Evolutionary conservation across 257 asterid genomes (phyloP).

Genomic region (Mentha longifolia): DNA sequence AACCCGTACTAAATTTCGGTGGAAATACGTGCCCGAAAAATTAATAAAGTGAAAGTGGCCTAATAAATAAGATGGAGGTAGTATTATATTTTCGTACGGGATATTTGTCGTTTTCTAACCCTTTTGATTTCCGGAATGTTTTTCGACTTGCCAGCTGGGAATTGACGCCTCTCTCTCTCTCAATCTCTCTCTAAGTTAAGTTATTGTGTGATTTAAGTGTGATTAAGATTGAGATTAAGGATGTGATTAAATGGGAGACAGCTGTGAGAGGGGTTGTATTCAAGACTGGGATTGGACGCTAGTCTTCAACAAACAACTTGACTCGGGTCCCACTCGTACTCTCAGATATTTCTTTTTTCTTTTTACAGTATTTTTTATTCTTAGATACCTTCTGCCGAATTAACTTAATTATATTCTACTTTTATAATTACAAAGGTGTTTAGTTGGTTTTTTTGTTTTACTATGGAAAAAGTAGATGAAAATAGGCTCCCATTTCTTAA

Average conservation of each 20-base stretch:
- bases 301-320: constrained; percentile 34
- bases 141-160: constrained; percentile 26
- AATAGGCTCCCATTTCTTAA: not conserved
- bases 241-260: constrained; percentile 18
- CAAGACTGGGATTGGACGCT: constrained; percentile 43
- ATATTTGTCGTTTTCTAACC: constrained; percentile 24
- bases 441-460: not conserved
- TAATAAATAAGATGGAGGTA: too few species aligned
- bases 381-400: too few species aligned
- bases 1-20: too few species aligned
- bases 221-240: too few species aligned
- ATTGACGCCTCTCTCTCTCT: not conserved
- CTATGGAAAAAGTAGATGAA: too few species aligned
- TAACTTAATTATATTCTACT: too few species aligned
- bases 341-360: not conserved
- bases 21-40: too few species aligned
- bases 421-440: too few species aligned
- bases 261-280: constrained; percentile 34
- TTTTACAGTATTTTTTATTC: not conserved
- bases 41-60: too few species aligned
- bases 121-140: not conserved
- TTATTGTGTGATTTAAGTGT: too few species aligned
- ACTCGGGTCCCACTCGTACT: constrained; percentile 26
- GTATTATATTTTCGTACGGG: not conserved
- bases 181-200: not conserved